A percentile compares a stretch with the other conserved stretches of the same genome.
Conservation (phyloP, 768 basidiomycete genomes). For the Rhizopogon rudus region DNA sequence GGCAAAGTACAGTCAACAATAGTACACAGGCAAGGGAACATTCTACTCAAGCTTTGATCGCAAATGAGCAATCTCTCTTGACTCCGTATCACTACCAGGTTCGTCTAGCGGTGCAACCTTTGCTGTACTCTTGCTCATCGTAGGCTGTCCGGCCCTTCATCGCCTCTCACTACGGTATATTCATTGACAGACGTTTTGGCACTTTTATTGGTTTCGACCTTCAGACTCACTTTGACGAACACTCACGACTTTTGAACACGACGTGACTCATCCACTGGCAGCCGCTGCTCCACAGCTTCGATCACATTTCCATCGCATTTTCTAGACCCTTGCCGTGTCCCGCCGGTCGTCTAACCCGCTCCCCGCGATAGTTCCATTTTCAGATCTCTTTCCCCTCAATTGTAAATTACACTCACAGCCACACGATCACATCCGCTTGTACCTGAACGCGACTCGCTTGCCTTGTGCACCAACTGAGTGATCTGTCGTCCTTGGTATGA, state of each 20-base stretch:
- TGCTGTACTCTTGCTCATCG: constrained; percentile 4
- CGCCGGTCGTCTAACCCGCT: constrained; percentile 7
- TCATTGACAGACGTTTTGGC: constrained; percentile 1
- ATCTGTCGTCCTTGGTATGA: constrained; percentile 27
- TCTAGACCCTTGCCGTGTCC: background rate
- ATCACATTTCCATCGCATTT: background rate
- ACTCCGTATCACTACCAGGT: constrained; percentile 6
- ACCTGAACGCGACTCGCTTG: constrained; percentile 23
- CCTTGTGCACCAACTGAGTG: constrained; percentile 22
- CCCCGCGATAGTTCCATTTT: constrained; percentile 15
- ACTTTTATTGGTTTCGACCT: constrained; percentile 1
- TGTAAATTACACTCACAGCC: constrained; percentile 28
- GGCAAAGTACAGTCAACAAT: constrained; percentile 23
- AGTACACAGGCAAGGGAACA: constrained; percentile 21
- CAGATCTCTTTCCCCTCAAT: constrained; percentile 14
- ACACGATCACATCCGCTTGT: constrained; percentile 27
- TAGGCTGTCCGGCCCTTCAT: constrained; percentile 6
- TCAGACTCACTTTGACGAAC: constrained; percentile 17
- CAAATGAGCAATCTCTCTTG: constrained; percentile 7
- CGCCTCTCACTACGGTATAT: constrained; percentile 2
- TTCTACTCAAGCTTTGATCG: constrained; percentile 3
- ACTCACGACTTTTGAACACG: constrained; percentile 20
- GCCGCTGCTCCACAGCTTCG: background rate
- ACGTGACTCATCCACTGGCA: constrained; percentile 3
- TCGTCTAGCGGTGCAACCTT: constrained; percentile 16